These are phyloP conservation scores for Neopestalotiopsis sp. DNA, from an alignment of 2,329 filamentous ascomycete genomes.

Conservation along the genomic window DNA sequence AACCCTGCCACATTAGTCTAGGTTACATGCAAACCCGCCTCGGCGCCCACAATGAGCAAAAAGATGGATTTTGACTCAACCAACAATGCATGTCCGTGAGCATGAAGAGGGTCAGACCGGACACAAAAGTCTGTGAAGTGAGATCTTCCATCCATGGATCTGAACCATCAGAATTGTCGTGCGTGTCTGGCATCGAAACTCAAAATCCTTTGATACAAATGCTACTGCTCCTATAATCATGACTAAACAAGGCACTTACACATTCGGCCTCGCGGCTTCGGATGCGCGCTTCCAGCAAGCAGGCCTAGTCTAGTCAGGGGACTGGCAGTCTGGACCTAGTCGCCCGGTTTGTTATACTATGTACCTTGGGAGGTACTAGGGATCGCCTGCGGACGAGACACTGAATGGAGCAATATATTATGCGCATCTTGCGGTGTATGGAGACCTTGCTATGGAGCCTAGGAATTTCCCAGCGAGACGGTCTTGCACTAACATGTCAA, in stretches of 20 bases:
- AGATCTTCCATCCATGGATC: too few relatives aligned
- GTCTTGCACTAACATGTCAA: not conserved
- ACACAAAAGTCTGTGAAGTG: too few relatives aligned
- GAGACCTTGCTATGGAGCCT: not conserved
- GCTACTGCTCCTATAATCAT: not conserved
- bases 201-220: too few relatives aligned
- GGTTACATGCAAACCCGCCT: not conserved
- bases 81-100: not conserved
- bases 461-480: not conserved
- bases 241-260: not conserved
- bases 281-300: not conserved
- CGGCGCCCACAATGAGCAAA: not conserved
- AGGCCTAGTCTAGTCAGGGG: constrained; percentile 3
- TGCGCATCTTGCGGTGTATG: constrained; percentile 1
- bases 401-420: constrained; percentile 3
- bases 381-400: constrained; percentile 1
- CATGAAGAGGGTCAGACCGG: too few relatives aligned
- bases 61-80: not conserved
- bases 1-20: not conserved
- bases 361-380: not conserved
- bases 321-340: not conserved
- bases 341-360: not conserved
- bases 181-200: too few relatives aligned
- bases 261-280: not conserved
- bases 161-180: too few relatives aligned